Percentiles rank a stretch among this genome's conserved stretches.
Conservation (phyloP, 1,284 basidiomycete genomes). For the Melampsora americana region DNA sequence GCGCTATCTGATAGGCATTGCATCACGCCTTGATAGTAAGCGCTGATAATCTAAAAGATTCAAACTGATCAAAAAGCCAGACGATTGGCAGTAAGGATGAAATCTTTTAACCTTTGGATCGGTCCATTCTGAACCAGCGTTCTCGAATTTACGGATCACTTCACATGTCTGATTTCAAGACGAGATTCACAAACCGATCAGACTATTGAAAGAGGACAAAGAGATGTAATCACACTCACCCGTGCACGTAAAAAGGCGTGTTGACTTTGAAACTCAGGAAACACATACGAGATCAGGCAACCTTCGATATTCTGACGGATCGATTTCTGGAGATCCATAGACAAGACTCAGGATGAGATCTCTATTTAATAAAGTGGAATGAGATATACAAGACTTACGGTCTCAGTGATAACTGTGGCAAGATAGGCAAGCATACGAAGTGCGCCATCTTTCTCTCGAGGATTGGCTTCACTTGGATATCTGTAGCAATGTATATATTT, state of each 20-base stretch:
- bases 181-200: neutral
- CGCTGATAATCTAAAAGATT: constrained; percentile 56
- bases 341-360: neutral
- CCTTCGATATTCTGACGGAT: constrained; percentile 71
- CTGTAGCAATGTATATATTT: constrained; percentile 19
- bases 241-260: constrained; percentile 72
- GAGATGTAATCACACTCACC: constrained; percentile 57
- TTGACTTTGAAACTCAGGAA: constrained; percentile 65
- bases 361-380: neutral
- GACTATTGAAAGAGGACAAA: constrained; percentile 17
- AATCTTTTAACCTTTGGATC: constrained; percentile 62
- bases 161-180: constrained; percentile 64
- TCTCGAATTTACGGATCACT: constrained; percentile 69
- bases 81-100: neutral
- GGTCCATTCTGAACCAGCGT: constrained; percentile 66
- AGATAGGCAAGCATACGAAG: constrained; percentile 74
- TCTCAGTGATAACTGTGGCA: constrained; percentile 52
- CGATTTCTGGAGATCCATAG: constrained; percentile 61
- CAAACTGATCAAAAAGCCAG: neutral
- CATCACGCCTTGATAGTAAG: constrained; percentile 46
- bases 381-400: constrained; percentile 29
- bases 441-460: constrained; percentile 73
- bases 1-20: constrained; percentile 68
- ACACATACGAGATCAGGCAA: constrained; percentile 69
- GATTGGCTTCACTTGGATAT: constrained; percentile 49